Evolutionary conservation across 1,139 yeast genomes (phyloP).

Genomic region (Meyerozyma smithsonii): DNA sequence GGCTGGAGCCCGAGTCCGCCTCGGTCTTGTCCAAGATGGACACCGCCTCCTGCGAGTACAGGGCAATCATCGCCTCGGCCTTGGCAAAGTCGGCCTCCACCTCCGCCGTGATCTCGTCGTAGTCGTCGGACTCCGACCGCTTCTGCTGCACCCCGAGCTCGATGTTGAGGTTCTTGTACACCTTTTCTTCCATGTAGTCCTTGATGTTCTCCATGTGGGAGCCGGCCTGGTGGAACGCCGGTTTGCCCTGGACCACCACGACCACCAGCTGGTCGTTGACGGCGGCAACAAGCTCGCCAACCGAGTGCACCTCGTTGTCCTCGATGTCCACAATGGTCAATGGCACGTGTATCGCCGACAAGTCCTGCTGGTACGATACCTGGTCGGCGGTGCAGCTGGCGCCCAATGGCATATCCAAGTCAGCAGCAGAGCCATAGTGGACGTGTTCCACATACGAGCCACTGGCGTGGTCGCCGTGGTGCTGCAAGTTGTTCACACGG

Average conservation of each 20-base stretch:
- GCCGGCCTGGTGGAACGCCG: constrained; percentile 20
- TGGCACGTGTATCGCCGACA: constrained; percentile 7
- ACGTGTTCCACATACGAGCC: constrained; percentile 26
- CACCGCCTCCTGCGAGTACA: constrained; percentile 22
- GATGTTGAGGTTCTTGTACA: constrained; percentile 17
- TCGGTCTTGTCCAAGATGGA: constrained; percentile 16
- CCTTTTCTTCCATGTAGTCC: constrained; percentile 19
- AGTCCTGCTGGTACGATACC: constrained; percentile 8
- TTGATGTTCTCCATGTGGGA: constrained; percentile 17
- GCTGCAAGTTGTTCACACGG: constrained; percentile 19
- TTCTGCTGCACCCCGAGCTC: constrained; percentile 15
- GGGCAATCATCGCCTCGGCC: constrained; percentile 29
- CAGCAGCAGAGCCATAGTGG: constrained; percentile 21
- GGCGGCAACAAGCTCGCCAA: constrained; percentile 14
- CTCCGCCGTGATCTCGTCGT: constrained; percentile 20
- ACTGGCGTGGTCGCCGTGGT: constrained; percentile 3
- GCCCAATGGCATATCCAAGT: constrained; percentile 20
- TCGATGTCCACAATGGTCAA: constrained; percentile 23
- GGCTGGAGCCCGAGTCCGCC: constrained; percentile 7
- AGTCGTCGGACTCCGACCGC: constrained; percentile 9
- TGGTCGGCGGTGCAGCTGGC: constrained; percentile 11
- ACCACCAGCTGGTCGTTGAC: constrained; percentile 4
- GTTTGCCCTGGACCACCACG: constrained; percentile 29
- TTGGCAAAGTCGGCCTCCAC: constrained; percentile 30
- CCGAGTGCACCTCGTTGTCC: constrained; percentile 13